Base-by-base conservation (phyloP, 1,139 yeast species). In the Magnusiomyces fungicola region DNA sequence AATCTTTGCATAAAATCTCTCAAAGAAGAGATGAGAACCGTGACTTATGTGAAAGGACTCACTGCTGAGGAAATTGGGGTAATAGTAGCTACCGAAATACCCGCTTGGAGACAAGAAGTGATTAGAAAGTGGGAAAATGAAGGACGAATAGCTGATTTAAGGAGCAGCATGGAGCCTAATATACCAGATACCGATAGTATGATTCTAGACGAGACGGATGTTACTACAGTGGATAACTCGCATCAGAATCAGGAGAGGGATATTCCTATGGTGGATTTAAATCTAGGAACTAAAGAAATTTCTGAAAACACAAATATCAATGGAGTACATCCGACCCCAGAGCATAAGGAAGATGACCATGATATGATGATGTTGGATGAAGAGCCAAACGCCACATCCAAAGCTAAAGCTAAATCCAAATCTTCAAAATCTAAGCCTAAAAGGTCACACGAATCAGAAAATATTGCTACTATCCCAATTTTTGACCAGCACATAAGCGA, bases 1-100 rank as follows among this genome's bases (percentile, higher is more conserved):
- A 89, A 89, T 61, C 69, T 90, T 21, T 87, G 96, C 63, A 66
- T 78, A 54, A 85, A 83, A 62, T 95, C 96, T 0, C 69, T 89
- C 48, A 65, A 81, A 1, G 81, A 87, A 58, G 81, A 73, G 0
- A 63, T 88, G 0, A 68, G 80, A 36, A 87, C 96, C 0, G 81
- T 88, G 0, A 80, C 89, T 2, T 83, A 67, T 58, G 68, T 79
- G 25, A 65, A 70, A 16, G 76, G 72, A 0, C 79, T 86, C 84
- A 74, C 78, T 1, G 85, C 89, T 0, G 65, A 69, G 21, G 54
- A 76, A 36, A 83, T 88, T 32, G 82, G 84, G 0, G 60, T 66
- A 12, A 77, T 58, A 61, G 69, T 51, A 21, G 36, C 45, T 1
- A 51, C 47, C 4, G 59, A 58, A 30, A 48, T 43, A 4, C 4